These are phyloP conservation scores for Cyberlindnera mycetangii DNA, from an alignment of 805 yeast species.

Conservation along the genomic window DNA sequence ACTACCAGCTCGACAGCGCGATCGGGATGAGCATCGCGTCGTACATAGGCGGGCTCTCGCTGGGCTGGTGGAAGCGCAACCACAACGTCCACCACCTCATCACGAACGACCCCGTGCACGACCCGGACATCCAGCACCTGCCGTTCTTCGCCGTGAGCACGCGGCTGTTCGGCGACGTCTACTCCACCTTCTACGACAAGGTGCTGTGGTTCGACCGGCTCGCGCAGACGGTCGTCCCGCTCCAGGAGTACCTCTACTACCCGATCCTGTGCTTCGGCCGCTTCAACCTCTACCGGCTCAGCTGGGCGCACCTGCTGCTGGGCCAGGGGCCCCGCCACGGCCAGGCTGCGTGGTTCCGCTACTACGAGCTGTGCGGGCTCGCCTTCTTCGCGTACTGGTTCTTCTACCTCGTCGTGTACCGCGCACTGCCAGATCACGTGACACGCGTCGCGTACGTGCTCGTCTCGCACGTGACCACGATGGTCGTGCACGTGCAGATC, in stretches of 20 bases:
- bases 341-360: conserved; percentile 83
- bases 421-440: conserved; percentile 49
- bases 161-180: conserved; percentile 62
- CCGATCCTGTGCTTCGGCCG: conserved; percentile 81
- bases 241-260: conserved; percentile 72
- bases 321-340: conserved; percentile 82
- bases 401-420: conserved; percentile 58
- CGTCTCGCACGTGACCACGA: conserved; percentile 76
- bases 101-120: conserved; percentile 92
- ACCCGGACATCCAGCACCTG: conserved; percentile 90
- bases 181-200: conserved; percentile 77
- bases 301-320: conserved; percentile 72
- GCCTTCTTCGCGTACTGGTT: conserved; percentile 77
- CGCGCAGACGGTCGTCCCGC: conserved; percentile 55
- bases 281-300: conserved; percentile 76
- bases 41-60: conserved; percentile 80
- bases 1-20: conserved; percentile 71
- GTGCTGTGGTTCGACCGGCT: conserved; percentile 62
- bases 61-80: conserved; percentile 95
- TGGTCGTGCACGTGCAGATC: conserved; percentile 93
- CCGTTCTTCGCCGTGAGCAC: conserved; percentile 89
- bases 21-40: conserved; percentile 74
- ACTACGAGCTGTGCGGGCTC: conserved; percentile 70
- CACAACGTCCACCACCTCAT: conserved; percentile 91
- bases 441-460: conserved; percentile 58